Base-by-base conservation (phyloP, 1,284 basidiomycete genomes). In the Sutorius eximius region DNA sequence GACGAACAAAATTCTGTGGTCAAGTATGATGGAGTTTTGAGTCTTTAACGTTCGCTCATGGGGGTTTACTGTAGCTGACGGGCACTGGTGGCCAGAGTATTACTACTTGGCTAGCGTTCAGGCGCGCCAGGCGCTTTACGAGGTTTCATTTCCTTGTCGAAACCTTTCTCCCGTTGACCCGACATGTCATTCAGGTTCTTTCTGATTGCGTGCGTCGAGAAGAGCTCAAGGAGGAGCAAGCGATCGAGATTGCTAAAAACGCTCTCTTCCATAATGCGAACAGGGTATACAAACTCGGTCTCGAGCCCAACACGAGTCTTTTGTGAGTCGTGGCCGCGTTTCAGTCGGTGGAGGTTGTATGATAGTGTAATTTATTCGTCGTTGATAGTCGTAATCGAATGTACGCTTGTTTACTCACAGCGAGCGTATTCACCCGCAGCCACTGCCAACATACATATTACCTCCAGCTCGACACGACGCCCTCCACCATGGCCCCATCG, bases 1-100 rank as follows among this genome's bases (percentile, higher is more conserved):
- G 10, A 87, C 82, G 20, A 89, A 83, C 66, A 91, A 90, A 65
- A 81, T 91, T 20, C 66, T 91, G 72, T 91, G 86, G 85, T 89
- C 87, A 1, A 89, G 87, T 88, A 60, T 56, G 82, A 32, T 73
- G 2, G 18, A 11, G 42, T 33, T n/a, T 44, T n/a, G 33, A n/a
- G n/a, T 38, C 16, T 45, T 11, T 6, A 38, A 30, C 15, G 46
- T 34, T 27, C 12, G 34, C 53, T 59, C 12, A 65, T 13, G 1
- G n/a, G 18, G 46, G 50, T 37, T 55, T 29, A 46, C 49, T 45
- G 20, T 46, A 88, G 86, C 84, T 22, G 88, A 91, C 59, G 89
- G 85, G 16, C 85, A 87, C 64, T 89, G 83, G 78, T 89, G 85
- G 82, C 89, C 89, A 4, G 89, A 91, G 65, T 79, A 81, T 0